Conservation (phyloP, 768 basidiomycete genomes). For the Lenzites betulinus region DNA sequence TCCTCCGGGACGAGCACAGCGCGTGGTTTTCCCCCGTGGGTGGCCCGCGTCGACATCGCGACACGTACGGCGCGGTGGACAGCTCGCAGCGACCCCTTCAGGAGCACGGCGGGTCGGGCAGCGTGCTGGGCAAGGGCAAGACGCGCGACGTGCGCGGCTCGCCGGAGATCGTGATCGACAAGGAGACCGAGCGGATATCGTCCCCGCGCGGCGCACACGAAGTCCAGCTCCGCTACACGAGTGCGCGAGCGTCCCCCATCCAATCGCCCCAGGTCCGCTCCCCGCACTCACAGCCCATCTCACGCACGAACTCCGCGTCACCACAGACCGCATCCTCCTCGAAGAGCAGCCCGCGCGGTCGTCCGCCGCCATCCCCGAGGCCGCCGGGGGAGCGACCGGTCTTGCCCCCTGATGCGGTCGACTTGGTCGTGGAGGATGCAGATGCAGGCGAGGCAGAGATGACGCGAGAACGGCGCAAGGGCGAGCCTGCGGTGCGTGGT, state of each 20-base stretch:
- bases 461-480: slow-evolving; percentile 56
- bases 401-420: slow-evolving; percentile 78
- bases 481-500: slow-evolving; percentile 51
- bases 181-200: slow-evolving; percentile 42
- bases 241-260: slow-evolving; percentile 23
- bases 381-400: slow-evolving; percentile 26
- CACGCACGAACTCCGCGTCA: slow-evolving; percentile 11
- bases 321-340: slow-evolving; percentile 21
- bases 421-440: slow-evolving; percentile 78
- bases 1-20: slow-evolving; percentile 72
- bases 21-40: slow-evolving; percentile 70
- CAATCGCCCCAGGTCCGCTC: slow-evolving; percentile 23
- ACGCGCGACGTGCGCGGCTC: not conserved
- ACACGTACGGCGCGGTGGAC: slow-evolving; percentile 53
- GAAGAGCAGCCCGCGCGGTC: slow-evolving; percentile 19
- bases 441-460: slow-evolving; percentile 55
- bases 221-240: slow-evolving; percentile 51
- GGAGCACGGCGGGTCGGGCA: slow-evolving; percentile 23
- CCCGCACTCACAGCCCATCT: slow-evolving; percentile 10
- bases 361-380: slow-evolving; percentile 27
- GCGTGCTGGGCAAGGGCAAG: slow-evolving; percentile 20
- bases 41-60: slow-evolving; percentile 41
- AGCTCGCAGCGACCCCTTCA: slow-evolving; percentile 9
- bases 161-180: slow-evolving; percentile 43
- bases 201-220: slow-evolving; percentile 31